Evolutionary conservation across 2,329 filamentous ascomycete genomes (phyloP).

Genomic region (Hypoxylon sp.): DNA sequence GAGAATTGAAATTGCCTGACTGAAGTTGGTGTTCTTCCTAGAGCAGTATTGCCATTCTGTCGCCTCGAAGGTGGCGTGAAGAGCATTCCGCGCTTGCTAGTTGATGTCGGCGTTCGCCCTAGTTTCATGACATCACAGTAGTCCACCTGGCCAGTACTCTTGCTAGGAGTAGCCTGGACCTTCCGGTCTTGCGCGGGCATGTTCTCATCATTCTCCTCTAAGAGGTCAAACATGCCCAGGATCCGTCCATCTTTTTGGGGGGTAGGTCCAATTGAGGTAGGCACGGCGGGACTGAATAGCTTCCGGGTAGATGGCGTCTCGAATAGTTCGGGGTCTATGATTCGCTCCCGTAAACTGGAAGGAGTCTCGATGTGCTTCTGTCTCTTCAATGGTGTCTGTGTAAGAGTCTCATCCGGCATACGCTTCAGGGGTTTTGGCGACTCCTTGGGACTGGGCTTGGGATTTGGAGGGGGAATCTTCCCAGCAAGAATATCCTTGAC

Average conservation of each 20-base stretch:
- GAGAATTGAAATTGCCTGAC: slow-evolving; percentile 71
- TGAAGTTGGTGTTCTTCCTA: slow-evolving; percentile 62
- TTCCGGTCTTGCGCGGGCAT: slow-evolving; percentile 57
- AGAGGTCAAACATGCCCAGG: slow-evolving; percentile 80
- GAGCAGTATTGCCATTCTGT: slow-evolving; percentile 55
- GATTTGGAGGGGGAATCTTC: slow-evolving; percentile 61
- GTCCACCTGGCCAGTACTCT: slow-evolving; percentile 52
- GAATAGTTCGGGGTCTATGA: slow-evolving; percentile 56
- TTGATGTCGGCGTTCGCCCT: slow-evolving; percentile 65
- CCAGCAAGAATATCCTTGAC: slow-evolving; percentile 70
- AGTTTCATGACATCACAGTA: slow-evolving; percentile 53
- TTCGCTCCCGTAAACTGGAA: slow-evolving; percentile 54
- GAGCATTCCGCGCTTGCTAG: slow-evolving; percentile 71
- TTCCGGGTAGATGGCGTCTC: slow-evolving; percentile 70
- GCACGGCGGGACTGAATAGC: slow-evolving; percentile 70
- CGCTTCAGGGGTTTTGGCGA: slow-evolving; percentile 58
- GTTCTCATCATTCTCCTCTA: slow-evolving; percentile 65
- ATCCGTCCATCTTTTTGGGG: slow-evolving; percentile 84
- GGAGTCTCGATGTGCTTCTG: slow-evolving; percentile 63
- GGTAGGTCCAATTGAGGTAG: slow-evolving; percentile 79
- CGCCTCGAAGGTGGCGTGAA: slow-evolving; percentile 75
- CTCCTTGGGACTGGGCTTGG: slow-evolving; percentile 53
- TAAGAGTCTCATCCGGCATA: slow-evolving; percentile 53
- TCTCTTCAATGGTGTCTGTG: slow-evolving; percentile 67
- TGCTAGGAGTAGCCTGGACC: slow-evolving; percentile 63